A percentile compares a stretch with the other conserved stretches of the same genome.
These are phyloP conservation scores for Agaricales sp. DNA, from an alignment of 1,284 basidiomycete species.

Conservation along the genomic window DNA sequence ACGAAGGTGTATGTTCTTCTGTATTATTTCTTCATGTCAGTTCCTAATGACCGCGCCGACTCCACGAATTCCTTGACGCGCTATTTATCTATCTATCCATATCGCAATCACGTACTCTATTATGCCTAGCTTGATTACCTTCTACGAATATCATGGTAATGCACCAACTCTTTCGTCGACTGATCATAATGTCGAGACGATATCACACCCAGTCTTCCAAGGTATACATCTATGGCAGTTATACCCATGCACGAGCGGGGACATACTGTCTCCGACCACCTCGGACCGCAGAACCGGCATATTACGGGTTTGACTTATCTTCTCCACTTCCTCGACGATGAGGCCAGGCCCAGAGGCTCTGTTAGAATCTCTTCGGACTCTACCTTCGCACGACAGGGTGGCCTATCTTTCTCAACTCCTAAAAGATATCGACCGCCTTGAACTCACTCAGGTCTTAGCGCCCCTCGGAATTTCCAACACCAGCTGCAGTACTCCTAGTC, in stretches of 20 bases:
- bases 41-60: neutral
- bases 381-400: neutral
- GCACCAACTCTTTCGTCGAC: too few species aligned
- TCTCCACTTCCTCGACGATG: neutral
- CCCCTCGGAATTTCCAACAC: neutral
- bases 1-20: neutral
- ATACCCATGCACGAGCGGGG: too few species aligned
- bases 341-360: neutral
- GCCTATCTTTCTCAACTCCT: neutral
- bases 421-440: neutral
- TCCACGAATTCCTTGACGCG: neutral
- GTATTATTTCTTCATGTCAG: too few species aligned
- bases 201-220: too few species aligned
- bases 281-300: too few species aligned
- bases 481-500: neutral
- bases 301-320: too few species aligned
- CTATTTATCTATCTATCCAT: neutral
- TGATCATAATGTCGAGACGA: too few species aligned
- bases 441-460: neutral
- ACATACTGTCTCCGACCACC: too few species aligned
- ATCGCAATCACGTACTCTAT: neutral
- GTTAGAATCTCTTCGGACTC: neutral
- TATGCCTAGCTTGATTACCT: neutral
- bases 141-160: too few species aligned
- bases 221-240: too few species aligned